These are phyloP conservation scores for Dothiorella sarmentorum DNA, from an alignment of 2,329 filamentous ascomycete genomes.

Conservation along the genomic window DNA sequence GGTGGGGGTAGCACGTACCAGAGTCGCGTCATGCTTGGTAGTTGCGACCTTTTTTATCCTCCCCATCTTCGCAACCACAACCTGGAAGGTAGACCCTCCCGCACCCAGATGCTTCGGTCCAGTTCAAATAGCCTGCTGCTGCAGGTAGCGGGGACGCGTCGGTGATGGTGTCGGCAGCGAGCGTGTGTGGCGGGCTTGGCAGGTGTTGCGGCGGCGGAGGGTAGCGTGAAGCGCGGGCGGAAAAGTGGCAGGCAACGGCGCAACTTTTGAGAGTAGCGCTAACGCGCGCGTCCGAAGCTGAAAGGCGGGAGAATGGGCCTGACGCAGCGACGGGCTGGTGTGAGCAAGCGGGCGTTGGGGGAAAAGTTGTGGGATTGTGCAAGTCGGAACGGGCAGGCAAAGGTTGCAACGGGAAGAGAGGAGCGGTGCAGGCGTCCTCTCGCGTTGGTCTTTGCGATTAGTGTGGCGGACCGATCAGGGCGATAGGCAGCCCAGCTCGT, in stretches of 20 bases:
- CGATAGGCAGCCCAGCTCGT: conserved; percentile 4
- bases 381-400: conserved; percentile 13
- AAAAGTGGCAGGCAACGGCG: not conserved
- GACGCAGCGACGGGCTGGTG: not conserved
- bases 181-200: conserved; percentile 10
- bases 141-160: conserved; percentile 3
- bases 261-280: not conserved
- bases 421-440: conserved; percentile 21
- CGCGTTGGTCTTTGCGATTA: not conserved
- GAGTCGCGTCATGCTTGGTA: conserved; percentile 52
- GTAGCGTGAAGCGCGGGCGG: conserved; percentile 4
- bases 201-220: conserved; percentile 1
- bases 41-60: conserved; percentile 56
- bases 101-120: conserved; percentile 14
- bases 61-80: conserved; percentile 43
- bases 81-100: conserved; percentile 34
- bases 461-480: not conserved
- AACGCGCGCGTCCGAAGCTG: conserved; percentile 2
- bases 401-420: conserved; percentile 17
- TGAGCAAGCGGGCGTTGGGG: not conserved
- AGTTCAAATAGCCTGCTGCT: not conserved
- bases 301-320: not conserved
- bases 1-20: conserved; percentile 35
- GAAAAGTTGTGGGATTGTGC: conserved; percentile 1
- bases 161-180: not conserved